Evolutionary conservation across 2,329 filamentous ascomycete species (phyloP).

Genomic region (Apiospora aurea): DNA sequence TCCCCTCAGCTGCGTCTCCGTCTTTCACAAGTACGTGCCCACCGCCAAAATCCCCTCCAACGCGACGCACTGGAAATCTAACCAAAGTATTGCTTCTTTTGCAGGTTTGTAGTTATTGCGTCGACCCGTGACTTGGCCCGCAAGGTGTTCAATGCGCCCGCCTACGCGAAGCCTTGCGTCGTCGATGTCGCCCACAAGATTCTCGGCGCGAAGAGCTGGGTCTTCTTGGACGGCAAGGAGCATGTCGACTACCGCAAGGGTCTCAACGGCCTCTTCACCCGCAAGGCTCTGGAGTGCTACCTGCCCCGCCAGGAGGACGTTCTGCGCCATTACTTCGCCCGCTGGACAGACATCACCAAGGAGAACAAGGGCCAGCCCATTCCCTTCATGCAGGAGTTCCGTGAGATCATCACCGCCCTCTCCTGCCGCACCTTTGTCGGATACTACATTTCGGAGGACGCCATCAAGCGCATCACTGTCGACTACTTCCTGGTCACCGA

Average conservation of each 20-base stretch:
- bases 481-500: constrained; percentile 98
- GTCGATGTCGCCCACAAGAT: constrained; percentile 95
- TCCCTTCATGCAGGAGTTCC: constrained; percentile 91
- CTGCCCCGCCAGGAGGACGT: constrained; percentile 92
- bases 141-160: constrained; percentile 95
- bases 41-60: background rate
- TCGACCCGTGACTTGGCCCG: constrained; percentile 94
- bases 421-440: constrained; percentile 97
- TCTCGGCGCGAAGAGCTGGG: constrained; percentile 91
- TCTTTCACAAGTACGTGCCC: constrained; percentile 90
- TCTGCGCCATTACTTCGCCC: constrained; percentile 85
- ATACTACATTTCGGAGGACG: constrained; percentile 89
- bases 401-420: constrained; percentile 92
- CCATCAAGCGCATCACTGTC: constrained; percentile 92
- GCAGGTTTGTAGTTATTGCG: constrained; percentile 94
- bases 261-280: constrained; percentile 91
- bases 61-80: constrained; percentile 22
- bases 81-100: background rate
- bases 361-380: constrained; percentile 75
- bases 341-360: constrained; percentile 78
- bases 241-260: constrained; percentile 98
- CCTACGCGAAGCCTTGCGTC: constrained; percentile 93
- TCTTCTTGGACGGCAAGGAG: constrained; percentile 92
- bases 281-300: constrained; percentile 85
- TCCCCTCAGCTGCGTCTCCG: constrained; percentile 92